Base-by-base conservation (phyloP, 2,329 filamentous ascomycete genomes). In the Xylaria sp. region DNA sequence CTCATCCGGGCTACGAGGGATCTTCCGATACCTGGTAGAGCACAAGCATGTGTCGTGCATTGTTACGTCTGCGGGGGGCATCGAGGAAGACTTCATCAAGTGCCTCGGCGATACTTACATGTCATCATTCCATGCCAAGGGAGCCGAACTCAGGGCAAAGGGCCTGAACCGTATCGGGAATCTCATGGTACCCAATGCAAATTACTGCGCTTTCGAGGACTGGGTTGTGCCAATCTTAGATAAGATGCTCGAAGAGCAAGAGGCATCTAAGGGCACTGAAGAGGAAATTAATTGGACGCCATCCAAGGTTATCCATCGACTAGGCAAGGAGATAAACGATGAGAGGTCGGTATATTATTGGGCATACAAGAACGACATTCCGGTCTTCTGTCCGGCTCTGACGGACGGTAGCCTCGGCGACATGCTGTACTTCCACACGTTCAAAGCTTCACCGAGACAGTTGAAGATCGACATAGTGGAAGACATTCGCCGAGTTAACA, bases 381-480 rank as follows among this genome's bases (percentile, higher is more conserved):
- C 94, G 1, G 89, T 99, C 16, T 99, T 99, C 78, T 97, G 93
- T 69, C 94, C 94, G 0, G 94, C 94, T 5, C 78, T 99, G 65
- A 99, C 94, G 0, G 94, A 99, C 68, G 94, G 94, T 17, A 96
- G 91, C 64, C 76, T 99, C 18, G 94, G 94, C 4, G 94, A 99
- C 72, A 99, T 99, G 94, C 80, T 99, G 39, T 97, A 97, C 75
- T 97, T 99, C 72, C 93, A 99, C 76, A 96, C 92, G 1, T 99
- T 92, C 83, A 94, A 93, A 71, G 76, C 90, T 0, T 92, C 90
- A 1, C 93, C 93, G 2, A 76, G 78, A 56, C 89, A 93, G 72
- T 80, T 99, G 39, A 85, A 87, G 52, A 85, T 97, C 56, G 94
- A 97, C 71, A 91, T 97, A 54, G 91, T 97, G 19, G 90, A 95